phyloP scores from a whole-genome alignment of 2,329 filamentous ascomycete species.

The Colletotrichum tropicicola region DNA sequence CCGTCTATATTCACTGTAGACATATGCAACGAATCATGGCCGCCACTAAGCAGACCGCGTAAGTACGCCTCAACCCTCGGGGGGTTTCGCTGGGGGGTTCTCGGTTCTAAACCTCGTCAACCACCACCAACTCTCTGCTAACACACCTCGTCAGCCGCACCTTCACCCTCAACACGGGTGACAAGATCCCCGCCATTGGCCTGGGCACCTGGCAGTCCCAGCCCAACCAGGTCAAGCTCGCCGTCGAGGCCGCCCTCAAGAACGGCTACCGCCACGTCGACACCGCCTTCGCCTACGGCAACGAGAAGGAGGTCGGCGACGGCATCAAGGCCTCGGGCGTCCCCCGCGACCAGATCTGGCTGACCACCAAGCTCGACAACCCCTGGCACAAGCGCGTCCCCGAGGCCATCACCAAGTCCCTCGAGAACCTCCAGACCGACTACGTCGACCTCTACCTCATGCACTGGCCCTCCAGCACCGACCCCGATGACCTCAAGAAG shows the following conservation, averaged over 20 bases:
- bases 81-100: not conserved
- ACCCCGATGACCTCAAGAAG: constrained; percentile 70
- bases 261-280: constrained; percentile 80
- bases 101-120: not conserved
- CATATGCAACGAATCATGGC: constrained; percentile 14
- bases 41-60: constrained; percentile 27
- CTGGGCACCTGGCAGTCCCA: constrained; percentile 83
- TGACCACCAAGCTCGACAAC: constrained; percentile 87
- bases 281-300: constrained; percentile 81
- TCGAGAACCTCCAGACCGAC: constrained; percentile 68
- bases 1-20: not conserved
- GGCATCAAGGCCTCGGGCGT: constrained; percentile 72
- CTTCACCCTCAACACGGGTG: constrained; percentile 78
- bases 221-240: constrained; percentile 73
- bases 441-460: constrained; percentile 78
- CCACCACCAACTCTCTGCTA: not conserved
- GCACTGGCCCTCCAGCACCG: constrained; percentile 75
- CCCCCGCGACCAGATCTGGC: constrained; percentile 72
- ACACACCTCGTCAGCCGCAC: constrained; percentile 50
- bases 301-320: constrained; percentile 74
- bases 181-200: constrained; percentile 80
- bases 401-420: constrained; percentile 67
- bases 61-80: not conserved
- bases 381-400: constrained; percentile 76
- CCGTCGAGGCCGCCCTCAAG: constrained; percentile 75